Conservation (phyloP, 352 stramenopile species). For the Phytopythium litorale region DNA sequence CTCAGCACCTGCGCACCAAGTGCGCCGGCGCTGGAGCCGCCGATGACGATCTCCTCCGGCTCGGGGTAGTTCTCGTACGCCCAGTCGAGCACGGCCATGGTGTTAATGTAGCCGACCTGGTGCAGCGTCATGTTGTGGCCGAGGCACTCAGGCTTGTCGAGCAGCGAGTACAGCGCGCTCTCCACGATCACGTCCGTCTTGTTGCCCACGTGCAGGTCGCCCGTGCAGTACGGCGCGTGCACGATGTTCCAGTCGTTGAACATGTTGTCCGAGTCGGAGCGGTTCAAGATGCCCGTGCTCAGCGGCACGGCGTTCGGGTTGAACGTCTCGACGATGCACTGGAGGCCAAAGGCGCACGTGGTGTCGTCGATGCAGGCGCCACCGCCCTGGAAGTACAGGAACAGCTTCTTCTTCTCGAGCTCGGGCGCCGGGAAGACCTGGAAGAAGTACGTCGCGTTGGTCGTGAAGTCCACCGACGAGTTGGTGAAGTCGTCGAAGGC, state of each 20-base stretch:
- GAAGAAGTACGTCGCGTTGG: constrained; percentile 68
- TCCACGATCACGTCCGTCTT: constrained; percentile 20
- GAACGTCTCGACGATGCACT: constrained; percentile 64
- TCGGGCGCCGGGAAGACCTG: constrained; percentile 58
- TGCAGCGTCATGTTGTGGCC: constrained; percentile 52
- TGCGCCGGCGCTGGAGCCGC: constrained; percentile 50
- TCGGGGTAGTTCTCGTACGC: constrained; percentile 54
- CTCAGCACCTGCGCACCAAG: constrained; percentile 47
- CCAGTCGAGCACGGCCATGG: constrained; percentile 59
- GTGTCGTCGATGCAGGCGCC: constrained; percentile 60
- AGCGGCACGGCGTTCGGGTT: constrained; percentile 37
- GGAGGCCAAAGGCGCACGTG: constrained; percentile 62
- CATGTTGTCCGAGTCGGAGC: constrained; percentile 54
- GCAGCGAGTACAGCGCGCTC: constrained; percentile 30
- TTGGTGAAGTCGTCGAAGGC: constrained; percentile 51
- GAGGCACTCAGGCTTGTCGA: constrained; percentile 33
- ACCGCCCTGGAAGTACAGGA: constrained; percentile 71
- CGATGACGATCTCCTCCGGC: constrained; percentile 51
- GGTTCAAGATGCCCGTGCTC: constrained; percentile 59
- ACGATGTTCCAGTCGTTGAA: constrained; percentile 80
- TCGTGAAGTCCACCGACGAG: constrained; percentile 33
- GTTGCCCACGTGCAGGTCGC: constrained; percentile 62
- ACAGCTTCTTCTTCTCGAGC: constrained; percentile 55
- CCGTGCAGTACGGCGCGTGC: constrained; percentile 70
- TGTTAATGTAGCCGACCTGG: constrained; percentile 60